phyloP scores from a whole-genome alignment of 345 rosid genomes.

The Populus ilicifolia region DNA sequence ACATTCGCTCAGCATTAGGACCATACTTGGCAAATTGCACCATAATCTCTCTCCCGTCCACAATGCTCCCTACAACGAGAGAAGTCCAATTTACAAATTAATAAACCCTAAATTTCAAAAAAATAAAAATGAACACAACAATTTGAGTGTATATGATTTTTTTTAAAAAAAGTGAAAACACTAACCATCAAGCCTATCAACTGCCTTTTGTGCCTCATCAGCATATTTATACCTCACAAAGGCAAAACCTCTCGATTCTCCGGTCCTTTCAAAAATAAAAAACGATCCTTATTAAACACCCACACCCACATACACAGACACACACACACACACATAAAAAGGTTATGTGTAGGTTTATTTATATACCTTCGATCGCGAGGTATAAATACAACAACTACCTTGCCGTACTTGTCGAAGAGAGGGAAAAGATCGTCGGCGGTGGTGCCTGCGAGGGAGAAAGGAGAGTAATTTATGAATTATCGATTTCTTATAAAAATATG shows the following conservation, averaged over 20 bases:
- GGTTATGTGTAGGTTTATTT: background rate
- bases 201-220: slow-evolving; percentile 74
- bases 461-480: background rate
- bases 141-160: background rate
- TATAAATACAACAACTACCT: slow-evolving; percentile 70
- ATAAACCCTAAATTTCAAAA: background rate
- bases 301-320: background rate
- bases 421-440: slow-evolving; percentile 76
- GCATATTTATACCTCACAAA: slow-evolving; percentile 72
- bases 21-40: slow-evolving; percentile 26
- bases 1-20: slow-evolving; percentile 15
- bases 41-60: slow-evolving; percentile 27
- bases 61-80: slow-evolving; percentile 12
- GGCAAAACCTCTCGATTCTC: slow-evolving; percentile 63
- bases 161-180: background rate
- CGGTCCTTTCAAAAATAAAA: background rate
- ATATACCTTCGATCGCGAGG: slow-evolving; percentile 74
- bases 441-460: slow-evolving; percentile 40
- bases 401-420: slow-evolving; percentile 71
- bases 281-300: background rate
- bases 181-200: slow-evolving; percentile 66
- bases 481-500: background rate
- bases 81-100: background rate
- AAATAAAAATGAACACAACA: background rate
- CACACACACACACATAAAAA: background rate